Evolutionary conservation across 805 yeast species (phyloP).

Genomic region (Yamadazyma insecticola): DNA sequence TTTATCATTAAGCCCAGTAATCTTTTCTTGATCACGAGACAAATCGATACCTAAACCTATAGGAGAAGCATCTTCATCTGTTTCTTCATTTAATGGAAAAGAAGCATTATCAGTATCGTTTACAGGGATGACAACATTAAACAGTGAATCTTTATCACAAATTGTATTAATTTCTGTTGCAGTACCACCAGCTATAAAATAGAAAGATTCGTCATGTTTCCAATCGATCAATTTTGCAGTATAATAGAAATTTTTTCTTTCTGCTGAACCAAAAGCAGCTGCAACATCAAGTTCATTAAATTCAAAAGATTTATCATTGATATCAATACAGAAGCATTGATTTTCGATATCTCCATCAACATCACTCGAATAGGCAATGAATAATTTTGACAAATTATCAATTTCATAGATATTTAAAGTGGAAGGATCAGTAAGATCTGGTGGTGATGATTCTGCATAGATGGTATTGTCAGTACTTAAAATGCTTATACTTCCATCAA

Average conservation of each 20-base stretch:
- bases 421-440: no score
- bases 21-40: conserved; percentile 32
- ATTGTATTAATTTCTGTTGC: conserved; percentile 49
- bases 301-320: conserved; percentile 25
- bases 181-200: conserved; percentile 54
- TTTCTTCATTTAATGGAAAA: conserved; percentile 63
- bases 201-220: conserved; percentile 23
- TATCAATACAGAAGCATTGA: no score
- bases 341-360: no score
- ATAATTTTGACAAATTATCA: no score
- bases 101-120: conserved; percentile 73
- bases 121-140: conserved; percentile 36
- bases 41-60: conserved; percentile 67
- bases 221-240: conserved; percentile 36
- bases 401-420: no score
- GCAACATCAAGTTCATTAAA: conserved; percentile 41
- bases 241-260: conserved; percentile 47
- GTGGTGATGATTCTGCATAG: no score
- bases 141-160: conserved; percentile 4
- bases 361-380: no score
- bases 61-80: conserved; percentile 66
- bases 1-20: conserved; percentile 52
- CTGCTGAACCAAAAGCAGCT: conserved; percentile 49
- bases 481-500: no score
- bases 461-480: no score